Conservation (phyloP, 2,329 filamentous ascomycete genomes). For the Ramularia endophylla region DNA sequence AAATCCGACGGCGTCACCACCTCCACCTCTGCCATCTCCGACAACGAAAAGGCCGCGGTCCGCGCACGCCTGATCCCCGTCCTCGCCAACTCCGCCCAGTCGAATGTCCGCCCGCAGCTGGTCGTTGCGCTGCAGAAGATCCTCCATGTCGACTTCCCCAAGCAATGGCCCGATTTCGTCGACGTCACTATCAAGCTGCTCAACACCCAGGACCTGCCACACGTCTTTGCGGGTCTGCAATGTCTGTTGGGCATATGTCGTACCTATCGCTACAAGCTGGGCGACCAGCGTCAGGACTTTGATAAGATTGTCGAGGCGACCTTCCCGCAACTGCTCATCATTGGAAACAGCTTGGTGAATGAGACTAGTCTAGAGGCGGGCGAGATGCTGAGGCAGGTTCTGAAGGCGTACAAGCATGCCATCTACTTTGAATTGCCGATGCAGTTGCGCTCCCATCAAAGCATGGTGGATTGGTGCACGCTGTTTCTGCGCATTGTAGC, state of each 20-base stretch:
- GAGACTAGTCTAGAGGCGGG: constrained; percentile 91
- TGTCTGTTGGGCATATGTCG: constrained; percentile 92
- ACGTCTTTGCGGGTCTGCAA: constrained; percentile 88
- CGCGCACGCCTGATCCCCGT: constrained; percentile 84
- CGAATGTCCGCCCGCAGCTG: constrained; percentile 83
- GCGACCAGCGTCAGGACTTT: constrained; percentile 76
- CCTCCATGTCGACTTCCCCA: constrained; percentile 89
- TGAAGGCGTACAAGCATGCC: constrained; percentile 98
- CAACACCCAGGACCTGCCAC: constrained; percentile 75
- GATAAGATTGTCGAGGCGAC: constrained; percentile 89
- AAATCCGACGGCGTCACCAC: constrained; percentile 60
- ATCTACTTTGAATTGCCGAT: constrained; percentile 86
- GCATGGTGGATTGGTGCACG: constrained; percentile 93
- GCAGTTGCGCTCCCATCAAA: constrained; percentile 69
- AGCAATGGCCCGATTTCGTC: constrained; percentile 90
- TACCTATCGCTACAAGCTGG: constrained; percentile 89
- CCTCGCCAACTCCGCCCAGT: constrained; percentile 66
- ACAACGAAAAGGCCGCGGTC: constrained; percentile 83
- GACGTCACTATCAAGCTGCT: constrained; percentile 86
- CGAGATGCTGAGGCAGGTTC: constrained; percentile 90
- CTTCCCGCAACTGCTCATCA: constrained; percentile 79
- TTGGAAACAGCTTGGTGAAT: constrained; percentile 82
- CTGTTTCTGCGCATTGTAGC: constrained; percentile 86
- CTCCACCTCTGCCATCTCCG: constrained; percentile 63
- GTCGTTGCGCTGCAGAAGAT: constrained; percentile 94